phyloP scores from a whole-genome alignment of 257 asterid genomes.

The Petunia secreta region DNA sequence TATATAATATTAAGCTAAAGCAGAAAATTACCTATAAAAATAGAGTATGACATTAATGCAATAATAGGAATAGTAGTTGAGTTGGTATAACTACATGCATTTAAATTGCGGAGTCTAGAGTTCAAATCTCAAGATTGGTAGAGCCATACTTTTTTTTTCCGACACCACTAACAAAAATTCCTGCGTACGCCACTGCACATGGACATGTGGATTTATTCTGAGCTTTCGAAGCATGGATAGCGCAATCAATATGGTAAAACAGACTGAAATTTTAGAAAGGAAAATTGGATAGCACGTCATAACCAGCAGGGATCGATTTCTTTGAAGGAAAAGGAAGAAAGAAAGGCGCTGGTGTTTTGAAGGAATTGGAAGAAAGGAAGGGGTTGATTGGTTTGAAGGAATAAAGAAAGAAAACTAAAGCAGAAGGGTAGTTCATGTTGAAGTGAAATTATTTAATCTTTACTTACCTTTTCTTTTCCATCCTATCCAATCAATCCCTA shows the following conservation, averaged over 20 bases:
- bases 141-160: too few species aligned
- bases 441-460: background rate
- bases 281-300: background rate
- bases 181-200: too few species aligned
- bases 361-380: background rate
- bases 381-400: constrained; percentile 2
- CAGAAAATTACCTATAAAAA: too few species aligned
- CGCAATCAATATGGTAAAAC: background rate
- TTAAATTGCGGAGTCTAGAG: too few species aligned
- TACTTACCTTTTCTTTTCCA: background rate
- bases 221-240: background rate
- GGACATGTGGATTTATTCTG: background rate
- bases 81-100: too few species aligned
- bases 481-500: background rate
- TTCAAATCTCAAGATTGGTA: too few species aligned
- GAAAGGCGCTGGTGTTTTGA: background rate
- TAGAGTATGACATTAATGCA: too few species aligned
- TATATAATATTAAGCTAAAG: too few species aligned
- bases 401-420: background rate
- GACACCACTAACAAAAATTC: too few species aligned
- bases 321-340: background rate
- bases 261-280: background rate
- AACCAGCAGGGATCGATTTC: background rate
- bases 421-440: background rate
- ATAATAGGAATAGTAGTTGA: too few species aligned